Evolutionary conservation across 1,139 yeast species (phyloP), one percentile per base, ranked within the genome.

Genomic region (Protomyces lactucae-debilis): DNA sequence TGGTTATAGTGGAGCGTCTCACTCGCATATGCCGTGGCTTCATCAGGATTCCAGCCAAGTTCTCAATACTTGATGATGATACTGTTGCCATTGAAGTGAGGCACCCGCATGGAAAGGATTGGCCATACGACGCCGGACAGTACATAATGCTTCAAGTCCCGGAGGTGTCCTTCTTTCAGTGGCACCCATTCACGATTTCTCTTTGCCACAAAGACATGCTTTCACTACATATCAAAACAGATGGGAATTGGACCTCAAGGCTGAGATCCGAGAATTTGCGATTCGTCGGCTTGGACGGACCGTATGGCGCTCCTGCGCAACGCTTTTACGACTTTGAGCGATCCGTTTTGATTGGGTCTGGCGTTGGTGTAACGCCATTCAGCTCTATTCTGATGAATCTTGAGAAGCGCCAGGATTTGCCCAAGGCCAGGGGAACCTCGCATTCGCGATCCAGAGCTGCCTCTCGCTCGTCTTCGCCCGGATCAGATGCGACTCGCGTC

Each of bases 161-260:
- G 1, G 60, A 36, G 32, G 36, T 56, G 10, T 56, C 60, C 16
- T 18, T 18, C 32, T 46, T 46, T 36, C 60, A 56, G 18, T 56
- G 60, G 60, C 60, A 56, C n/a, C 60, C 60, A 16, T 56, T 56
- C 36, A 56, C 60, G 8, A 28, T 56, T 28, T 45, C 53, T 14
- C 51, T 52, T 12, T 56, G 48, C 45, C 35, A 52, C 10, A 40
- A 45, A 12, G 40, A 32, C 32, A 52, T 45, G 16, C 23, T 56
- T 18, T 16, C 53, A 18, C 8, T 56, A 14, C 60, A 56, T 12
- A 56, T 56, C n/a, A 36, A 52, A 4, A 46, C 46, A 28, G 51
- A 52, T 39, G 60, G 60, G 14, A 16, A 36, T 12, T 56, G 60
- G 60, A 56, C 60, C 3, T 12, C 18, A 6, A 35, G 10, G 12